Evolutionary conservation across 345 rosid genomes (phyloP), one percentile per base, ranked within the genome.

Genomic region (Syzygium jambos): DNA sequence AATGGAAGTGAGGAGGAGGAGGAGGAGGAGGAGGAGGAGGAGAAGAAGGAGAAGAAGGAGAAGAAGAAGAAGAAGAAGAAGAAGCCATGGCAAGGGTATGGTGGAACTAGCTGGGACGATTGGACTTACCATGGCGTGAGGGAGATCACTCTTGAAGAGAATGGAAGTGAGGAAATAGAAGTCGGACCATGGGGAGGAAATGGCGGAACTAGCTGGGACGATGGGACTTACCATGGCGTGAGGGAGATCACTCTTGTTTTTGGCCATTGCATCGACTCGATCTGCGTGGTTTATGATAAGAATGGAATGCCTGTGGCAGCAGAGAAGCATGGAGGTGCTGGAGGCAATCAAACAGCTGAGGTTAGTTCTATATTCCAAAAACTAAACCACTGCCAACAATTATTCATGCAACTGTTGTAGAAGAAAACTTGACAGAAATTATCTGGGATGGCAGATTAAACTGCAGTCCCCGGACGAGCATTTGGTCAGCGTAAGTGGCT

Each of bases 181-280:
- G 41, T 38, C 41, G 41, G 41, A 38, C 95, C 95, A 29, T 94
- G 98, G 98, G 98, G 98, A 89, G 98, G 98, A 87, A 90, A 93
- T 73, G 99, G 95, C 46, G 99, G 98, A 82, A 63, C 82, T 15
- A 80, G 49, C 86, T 95, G 98, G 98, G 96, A 97, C 54, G 98
- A 97, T 73, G 98, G 98, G 54, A 88, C 87, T 54, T 89, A 93
- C 88, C 52, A 91, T 87, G 97, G 98, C 63, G 94, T 95, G 80
- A 93, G 95, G 86, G 94, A 94, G 88, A 95, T 97, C 89, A 91
- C 86, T 23, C 90, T 96, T 38, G 91, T 86, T 73, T 94, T 92
- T 11, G 98, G 93, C 61, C 92, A 87, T 68, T 95, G 98, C 90
- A 95, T 95, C 21, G 96, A 97, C 86, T 96, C 96, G 4, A 93